Evolutionary conservation across 2,329 filamentous ascomycete genomes (phyloP).

Genomic region (Colletotrichum sp.): DNA sequence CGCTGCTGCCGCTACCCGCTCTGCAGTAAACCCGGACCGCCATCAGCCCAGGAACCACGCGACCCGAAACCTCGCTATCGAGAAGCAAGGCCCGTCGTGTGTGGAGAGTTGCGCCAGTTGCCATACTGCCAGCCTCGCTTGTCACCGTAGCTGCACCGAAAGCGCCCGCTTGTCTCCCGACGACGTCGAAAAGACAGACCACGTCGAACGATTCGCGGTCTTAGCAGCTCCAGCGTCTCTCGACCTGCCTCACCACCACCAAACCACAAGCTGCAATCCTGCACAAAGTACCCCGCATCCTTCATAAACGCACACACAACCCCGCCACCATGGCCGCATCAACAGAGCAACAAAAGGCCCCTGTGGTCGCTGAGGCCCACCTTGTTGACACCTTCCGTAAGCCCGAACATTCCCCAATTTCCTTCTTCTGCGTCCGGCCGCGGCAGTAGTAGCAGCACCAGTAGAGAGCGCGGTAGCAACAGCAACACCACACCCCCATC

Average conservation of each 20-base stretch:
- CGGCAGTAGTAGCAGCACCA: background rate
- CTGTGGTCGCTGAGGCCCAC: slow-evolving; percentile 77
- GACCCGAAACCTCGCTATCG: background rate
- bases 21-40: background rate
- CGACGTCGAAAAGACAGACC: slow-evolving; percentile 4
- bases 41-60: slow-evolving; percentile 9
- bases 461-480: background rate
- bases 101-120: slow-evolving; percentile 18
- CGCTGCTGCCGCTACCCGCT: slow-evolving; percentile 17
- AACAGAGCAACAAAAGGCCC: slow-evolving; percentile 45
- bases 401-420: slow-evolving; percentile 29
- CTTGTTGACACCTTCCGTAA: slow-evolving; percentile 76
- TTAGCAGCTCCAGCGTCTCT: slow-evolving; percentile 2
- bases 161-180: slow-evolving; percentile 6
- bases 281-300: slow-evolving; percentile 21
- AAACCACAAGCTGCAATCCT: background rate
- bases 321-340: slow-evolving; percentile 49
- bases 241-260: background rate
- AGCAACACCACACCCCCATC: background rate
- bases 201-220: slow-evolving; percentile 10
- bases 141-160: background rate
- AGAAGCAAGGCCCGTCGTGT: background rate
- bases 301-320: slow-evolving; percentile 18
- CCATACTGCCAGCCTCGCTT: background rate
- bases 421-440: background rate